phyloP scores from a whole-genome alignment of 129 eudicot species.

The Silybum marianum region DNA sequence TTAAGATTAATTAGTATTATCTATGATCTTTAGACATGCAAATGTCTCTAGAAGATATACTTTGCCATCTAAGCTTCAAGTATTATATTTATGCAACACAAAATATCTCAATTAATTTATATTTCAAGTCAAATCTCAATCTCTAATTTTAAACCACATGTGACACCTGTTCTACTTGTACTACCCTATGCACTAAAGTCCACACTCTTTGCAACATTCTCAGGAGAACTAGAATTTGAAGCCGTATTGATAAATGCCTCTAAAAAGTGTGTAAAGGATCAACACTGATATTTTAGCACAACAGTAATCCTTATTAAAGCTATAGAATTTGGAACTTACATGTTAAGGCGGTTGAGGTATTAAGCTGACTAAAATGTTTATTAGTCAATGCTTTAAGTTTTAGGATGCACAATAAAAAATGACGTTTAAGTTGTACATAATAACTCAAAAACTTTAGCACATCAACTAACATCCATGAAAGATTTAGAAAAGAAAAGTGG shows the following conservation, averaged over 20 bases:
- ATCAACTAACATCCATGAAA: neutral
- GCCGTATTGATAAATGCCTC: neutral
- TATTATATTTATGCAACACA: neutral
- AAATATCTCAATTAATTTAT: neutral
- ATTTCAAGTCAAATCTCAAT: neutral
- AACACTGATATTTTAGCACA: neutral
- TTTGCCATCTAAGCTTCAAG: neutral
- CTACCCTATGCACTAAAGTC: neutral
- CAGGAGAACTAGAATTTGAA: neutral
- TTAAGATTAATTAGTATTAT: neutral
- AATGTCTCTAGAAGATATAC: neutral
- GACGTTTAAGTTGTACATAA: neutral
- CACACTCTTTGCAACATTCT: neutral
- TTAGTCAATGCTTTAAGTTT: neutral
- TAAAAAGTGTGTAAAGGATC: neutral
- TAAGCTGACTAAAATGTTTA: neutral
- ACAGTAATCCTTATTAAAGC: neutral
- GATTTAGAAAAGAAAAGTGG: neutral
- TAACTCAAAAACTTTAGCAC: neutral
- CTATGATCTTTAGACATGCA: neutral
- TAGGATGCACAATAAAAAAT: neutral
- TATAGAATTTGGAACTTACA: neutral
- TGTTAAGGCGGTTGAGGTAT: neutral
- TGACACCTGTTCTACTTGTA: neutral
- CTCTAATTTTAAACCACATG: neutral